Evolutionary conservation across 495 filamentous ascomycete genomes (phyloP), one percentile per base, ranked within the genome.

Genomic region (Daldinia concentrica): DNA sequence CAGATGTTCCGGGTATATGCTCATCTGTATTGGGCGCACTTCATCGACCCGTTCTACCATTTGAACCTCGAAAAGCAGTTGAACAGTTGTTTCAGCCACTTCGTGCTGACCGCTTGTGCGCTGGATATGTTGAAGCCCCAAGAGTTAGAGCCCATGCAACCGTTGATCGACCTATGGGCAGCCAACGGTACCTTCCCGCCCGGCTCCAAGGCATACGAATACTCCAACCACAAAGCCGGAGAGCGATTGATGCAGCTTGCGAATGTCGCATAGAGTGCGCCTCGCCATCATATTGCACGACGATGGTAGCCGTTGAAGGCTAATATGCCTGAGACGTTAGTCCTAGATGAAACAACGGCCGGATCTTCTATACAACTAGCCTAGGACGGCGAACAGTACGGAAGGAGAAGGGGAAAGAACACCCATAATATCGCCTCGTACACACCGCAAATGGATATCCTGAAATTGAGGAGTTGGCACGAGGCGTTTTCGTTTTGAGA

Each of bases 1-100:
- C 94, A 98, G 81, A 98, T 98, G 91, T 95, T 97, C 86, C 93
- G 94, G 39, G 93, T 94, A 79, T 98, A 98, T 73, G 91, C 93
- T 36, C 94, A 98, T 81, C 85, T 95, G 29, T 95, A 95, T 83
- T 92, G 92, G 84, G 88, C 89, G 7, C 92, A 95, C 81, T 95
- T 90, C 83, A 75, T 90, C 61, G 90, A 93, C 57, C 92, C 91
- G 9, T 93, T 93, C 81, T 95, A 92, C 83, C 91, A 95, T 73
- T 86, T 94, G 62, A 92, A 89, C 80, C 87, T 91, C 58, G 89
- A 93, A 74, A 92, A 93, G 82, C 90, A 93, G 72, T 86, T 98
- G 58, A 98, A 98, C 85, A 96, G 93, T 79, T 95, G 92, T 81
- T 98, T 97, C 79, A 92, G 93, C 63, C 93, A 97, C 82, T 98